Evolutionary conservation across 768 basidiomycete genomes (phyloP).

Genomic region (Tricholoma terreum): DNA sequence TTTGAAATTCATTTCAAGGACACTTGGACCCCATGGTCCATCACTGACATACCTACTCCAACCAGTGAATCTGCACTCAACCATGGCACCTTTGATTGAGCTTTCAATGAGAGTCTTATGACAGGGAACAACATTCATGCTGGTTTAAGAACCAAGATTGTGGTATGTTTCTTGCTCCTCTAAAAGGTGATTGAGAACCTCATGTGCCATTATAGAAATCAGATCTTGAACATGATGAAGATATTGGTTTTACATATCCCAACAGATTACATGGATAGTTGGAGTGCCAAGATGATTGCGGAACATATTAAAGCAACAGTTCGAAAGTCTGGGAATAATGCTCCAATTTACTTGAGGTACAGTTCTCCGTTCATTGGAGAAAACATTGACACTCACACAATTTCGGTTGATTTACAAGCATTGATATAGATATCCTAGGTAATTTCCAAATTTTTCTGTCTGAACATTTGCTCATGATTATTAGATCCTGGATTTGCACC

Average conservation of each 20-base stretch:
- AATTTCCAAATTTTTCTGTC: background rate
- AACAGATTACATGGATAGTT: background rate
- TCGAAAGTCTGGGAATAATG: background rate
- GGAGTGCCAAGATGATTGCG: background rate
- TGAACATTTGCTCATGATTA: too few relatives aligned
- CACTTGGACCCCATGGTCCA: background rate
- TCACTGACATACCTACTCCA: background rate
- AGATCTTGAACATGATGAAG: background rate
- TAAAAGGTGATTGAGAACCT: background rate
- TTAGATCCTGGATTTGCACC: background rate
- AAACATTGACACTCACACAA: background rate
- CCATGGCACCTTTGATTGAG: background rate
- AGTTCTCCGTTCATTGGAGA: background rate
- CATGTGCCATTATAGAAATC: background rate
- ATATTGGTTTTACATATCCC: background rate
- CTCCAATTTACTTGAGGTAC: background rate
- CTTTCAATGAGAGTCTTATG: background rate
- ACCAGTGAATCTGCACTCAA: background rate
- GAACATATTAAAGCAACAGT: background rate
- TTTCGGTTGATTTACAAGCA: background rate
- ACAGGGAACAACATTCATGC: background rate
- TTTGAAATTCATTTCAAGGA: background rate
- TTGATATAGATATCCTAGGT: background rate
- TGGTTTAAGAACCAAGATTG: background rate
- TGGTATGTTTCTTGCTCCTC: background rate